Percentiles rank a stretch among this genome's conserved stretches.
Evolutionary conservation across 768 basidiomycete species (phyloP).

Genomic region (Boletus patriciae): DNA sequence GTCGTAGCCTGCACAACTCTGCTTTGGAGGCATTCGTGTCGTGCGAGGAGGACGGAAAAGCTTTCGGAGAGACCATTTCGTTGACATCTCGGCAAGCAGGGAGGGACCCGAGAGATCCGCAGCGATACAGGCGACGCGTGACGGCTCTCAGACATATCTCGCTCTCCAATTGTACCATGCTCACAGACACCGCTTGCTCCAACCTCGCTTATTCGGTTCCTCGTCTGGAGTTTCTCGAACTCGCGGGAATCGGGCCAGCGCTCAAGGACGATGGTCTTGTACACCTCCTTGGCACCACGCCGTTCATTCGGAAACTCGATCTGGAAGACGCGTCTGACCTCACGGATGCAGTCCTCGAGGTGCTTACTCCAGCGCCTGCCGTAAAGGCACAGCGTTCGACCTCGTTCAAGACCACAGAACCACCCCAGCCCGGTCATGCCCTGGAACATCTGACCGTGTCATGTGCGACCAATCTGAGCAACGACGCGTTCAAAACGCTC

Average conservation of each 20-base stretch:
- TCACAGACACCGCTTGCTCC: slow-evolving; percentile 75
- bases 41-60: slow-evolving; percentile 37
- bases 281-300: slow-evolving; percentile 65
- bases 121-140: slow-evolving; percentile 55
- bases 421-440: slow-evolving; percentile 57
- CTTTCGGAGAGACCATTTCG: slow-evolving; percentile 42
- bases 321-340: slow-evolving; percentile 81
- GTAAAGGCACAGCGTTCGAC: slow-evolving; percentile 5
- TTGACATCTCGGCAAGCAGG: slow-evolving; percentile 66
- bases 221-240: slow-evolving; percentile 70
- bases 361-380: slow-evolving; percentile 51
- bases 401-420: slow-evolving; percentile 13
- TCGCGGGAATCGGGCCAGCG: slow-evolving; percentile 71
- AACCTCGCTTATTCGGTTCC: slow-evolving; percentile 73
- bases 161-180: slow-evolving; percentile 64
- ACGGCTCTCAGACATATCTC: slow-evolving; percentile 72
- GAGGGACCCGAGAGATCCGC: slow-evolving; percentile 51
- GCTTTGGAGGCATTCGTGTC: slow-evolving; percentile 71
- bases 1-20: slow-evolving; percentile 69
- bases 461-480: slow-evolving; percentile 60
- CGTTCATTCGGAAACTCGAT: slow-evolving; percentile 72
- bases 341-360: slow-evolving; percentile 66
- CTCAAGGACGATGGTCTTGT: slow-evolving; percentile 75
- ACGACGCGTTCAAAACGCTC: slow-evolving; percentile 62
- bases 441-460: slow-evolving; percentile 75